Base-by-base conservation (phyloP, 352 stramenopile species). In the Pythium rishiriense region DNA sequence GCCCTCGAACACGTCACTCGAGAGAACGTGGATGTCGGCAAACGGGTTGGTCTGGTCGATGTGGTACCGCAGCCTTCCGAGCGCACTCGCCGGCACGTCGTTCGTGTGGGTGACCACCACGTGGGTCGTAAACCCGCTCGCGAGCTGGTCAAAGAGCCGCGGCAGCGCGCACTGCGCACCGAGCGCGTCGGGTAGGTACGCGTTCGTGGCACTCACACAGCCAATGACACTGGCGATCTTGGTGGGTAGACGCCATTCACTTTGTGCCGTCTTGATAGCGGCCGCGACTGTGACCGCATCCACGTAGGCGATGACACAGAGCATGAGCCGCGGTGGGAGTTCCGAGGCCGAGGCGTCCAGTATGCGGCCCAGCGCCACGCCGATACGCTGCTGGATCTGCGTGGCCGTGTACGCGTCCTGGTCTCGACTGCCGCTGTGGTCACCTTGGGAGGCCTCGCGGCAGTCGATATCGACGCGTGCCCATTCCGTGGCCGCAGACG, bases 31-130 rank as follows among this genome's bases (percentile, higher is more conserved):
- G 9, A 91, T 74, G 52, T 92, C 83, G 0, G 79, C 80, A 28
- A 91, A 93, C 47, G 85, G 74, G 59, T 91, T 92, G 26, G 66
- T 68, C 21, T 88, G 72, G 43, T 90, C 76, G 25, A 93, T 83
- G 48, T 66, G 85, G 41, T 79, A 89, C 8, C 85, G 77, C n/a
- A 93, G 58, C 17, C 81, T 70, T 3, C 83, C 75, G 0, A 91
- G 62, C 2, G 71, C 48, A 1, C 39, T 70, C 17, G 69, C 19
- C 0, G 74, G 55, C 0, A 91, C 55, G n/a, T 93, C 76, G 7
- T 56, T 35, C 6, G 63, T 80, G 35, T 89, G 75, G 2, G 73
- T 89, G n/a, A 92, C 47, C 7, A 93, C 69, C 1, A 84, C 64
- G 58, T 89, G 76, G 4, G 85, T 93, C 39, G 78, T 59, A 60